Conservation (phyloP, 495 filamentous ascomycete genomes). For the Clavariopsis aquatica region DNA sequence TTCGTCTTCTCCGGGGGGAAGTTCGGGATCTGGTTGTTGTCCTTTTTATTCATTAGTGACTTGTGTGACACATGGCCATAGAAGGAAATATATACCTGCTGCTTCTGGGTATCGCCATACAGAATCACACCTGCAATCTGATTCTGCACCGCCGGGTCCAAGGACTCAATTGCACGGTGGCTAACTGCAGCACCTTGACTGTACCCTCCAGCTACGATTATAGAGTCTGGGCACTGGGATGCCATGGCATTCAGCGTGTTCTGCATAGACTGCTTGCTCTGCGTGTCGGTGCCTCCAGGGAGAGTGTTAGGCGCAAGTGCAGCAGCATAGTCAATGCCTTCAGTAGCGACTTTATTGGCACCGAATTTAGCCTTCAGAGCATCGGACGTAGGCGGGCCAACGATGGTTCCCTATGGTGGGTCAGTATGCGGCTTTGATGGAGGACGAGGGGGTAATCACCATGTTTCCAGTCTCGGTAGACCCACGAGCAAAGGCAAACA, state of each 20-base stretch:
- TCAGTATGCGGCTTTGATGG: constrained; percentile 14
- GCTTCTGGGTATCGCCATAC: constrained; percentile 60
- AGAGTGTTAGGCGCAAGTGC: constrained; percentile 41
- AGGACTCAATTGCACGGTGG: constrained; percentile 51
- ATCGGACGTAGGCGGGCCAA: constrained; percentile 48
- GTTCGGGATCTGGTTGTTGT: constrained; percentile 51
- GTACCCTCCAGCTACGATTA: constrained; percentile 35
- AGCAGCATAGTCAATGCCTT: constrained; percentile 41
- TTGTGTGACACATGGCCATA: too few relatives aligned
- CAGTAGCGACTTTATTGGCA: constrained; percentile 47
- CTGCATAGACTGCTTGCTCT: constrained; percentile 43
- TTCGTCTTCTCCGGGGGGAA: constrained; percentile 50
- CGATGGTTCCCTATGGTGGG: constrained; percentile 45
- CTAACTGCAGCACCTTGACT: constrained; percentile 61
- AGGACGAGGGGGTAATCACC: constrained; percentile 39
- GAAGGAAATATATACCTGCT: constrained; percentile 37
- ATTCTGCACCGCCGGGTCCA: constrained; percentile 47
- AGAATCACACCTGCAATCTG: constrained; percentile 58
- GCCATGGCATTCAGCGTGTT: constrained; percentile 24
- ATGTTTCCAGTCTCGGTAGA: constrained; percentile 57
- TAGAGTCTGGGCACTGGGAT: constrained; percentile 15
- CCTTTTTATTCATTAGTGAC: constrained; percentile 19
- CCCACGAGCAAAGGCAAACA: constrained; percentile 57
- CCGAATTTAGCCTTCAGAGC: constrained; percentile 45
- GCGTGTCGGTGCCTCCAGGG: constrained; percentile 49